Evolutionary conservation across 108 stramenopile species (phyloP), one percentile per base, ranked within the genome.

Genomic region (Pseudonitzschia multistriata): DNA sequence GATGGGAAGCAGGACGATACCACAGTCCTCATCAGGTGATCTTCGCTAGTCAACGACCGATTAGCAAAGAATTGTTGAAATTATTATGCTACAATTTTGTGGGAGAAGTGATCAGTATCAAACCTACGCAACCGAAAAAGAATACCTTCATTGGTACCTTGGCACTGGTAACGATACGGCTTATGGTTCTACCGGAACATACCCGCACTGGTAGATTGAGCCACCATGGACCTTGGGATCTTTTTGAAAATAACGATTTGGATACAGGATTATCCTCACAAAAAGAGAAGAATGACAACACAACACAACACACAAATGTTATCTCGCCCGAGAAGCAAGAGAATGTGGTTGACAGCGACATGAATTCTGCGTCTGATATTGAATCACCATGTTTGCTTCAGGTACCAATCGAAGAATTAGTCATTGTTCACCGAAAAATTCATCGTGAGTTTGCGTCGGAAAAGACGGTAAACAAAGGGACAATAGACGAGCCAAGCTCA

Each of bases 121-220:
- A 52, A 42, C 68, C 74, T 10, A 57, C 29, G 62, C 37, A 56
- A 54, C 34, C 49, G 24, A 8, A 30, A n/a, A 63, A 66, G 27
- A 49, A 71, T 19, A 5, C 50, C 1, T 5, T 24, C 22, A 19
- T 52, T 2, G 50, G 1, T 52, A 74, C 66, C 49, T 66, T 87
- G 45, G 89, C 89, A 3, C 75, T 66, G 27, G 85, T 87, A 15
- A 87, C 84, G 7, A 57, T 90, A 13, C 59, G 76, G 36, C 79
- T 81, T 39, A 47, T 91, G 56, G 55, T 74, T 69, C 74, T 84
- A 36, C 89, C 89, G 13, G 83, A 91, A 61, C 87, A 88, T 14
- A 86, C 84, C 3, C 35, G 52, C 34, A 53, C 68, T 35, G 87
- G 87, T 39, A 73, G 84, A 56, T 24, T 70, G 57, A 28, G 52